Percentiles rank a stretch among this genome's conserved stretches.
Conservation (phyloP, 345 rosid genomes). For the Ceriops zippeliana region DNA sequence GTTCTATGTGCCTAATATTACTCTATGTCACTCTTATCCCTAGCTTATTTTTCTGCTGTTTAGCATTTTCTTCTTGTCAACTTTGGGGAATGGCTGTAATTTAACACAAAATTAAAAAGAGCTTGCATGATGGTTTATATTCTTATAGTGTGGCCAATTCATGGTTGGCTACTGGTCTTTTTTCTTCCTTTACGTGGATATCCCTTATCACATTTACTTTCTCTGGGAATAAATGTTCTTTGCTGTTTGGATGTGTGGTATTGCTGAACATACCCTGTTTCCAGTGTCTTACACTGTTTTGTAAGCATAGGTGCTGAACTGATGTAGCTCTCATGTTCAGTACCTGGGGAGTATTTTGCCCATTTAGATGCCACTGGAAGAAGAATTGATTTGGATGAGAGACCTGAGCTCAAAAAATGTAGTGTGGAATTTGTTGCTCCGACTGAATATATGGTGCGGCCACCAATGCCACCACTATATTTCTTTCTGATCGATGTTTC, state of each 20-base stretch:
- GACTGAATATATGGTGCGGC: constrained; percentile 99
- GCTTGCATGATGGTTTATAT: neutral
- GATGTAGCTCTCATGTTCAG: constrained; percentile 40
- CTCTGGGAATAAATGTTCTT: neutral
- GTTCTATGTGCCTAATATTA: too few species aligned
- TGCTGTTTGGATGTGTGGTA: neutral
- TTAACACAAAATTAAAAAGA: too few species aligned
- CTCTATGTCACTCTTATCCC: too few species aligned
- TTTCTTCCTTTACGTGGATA: neutral
- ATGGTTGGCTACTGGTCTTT: neutral
- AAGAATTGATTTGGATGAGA: constrained; percentile 87
- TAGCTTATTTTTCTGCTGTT: too few species aligned
- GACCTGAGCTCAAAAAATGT: constrained; percentile 93
- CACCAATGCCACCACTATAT: constrained; percentile 95
- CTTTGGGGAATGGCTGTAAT: too few species aligned
- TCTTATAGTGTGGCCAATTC: neutral
- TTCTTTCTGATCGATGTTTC: constrained; percentile 98
- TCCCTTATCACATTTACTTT: neutral
- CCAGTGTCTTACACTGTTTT: neutral
- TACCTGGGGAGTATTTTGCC: constrained; percentile 90
- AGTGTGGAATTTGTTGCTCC: constrained; percentile 98
- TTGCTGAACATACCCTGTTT: neutral
- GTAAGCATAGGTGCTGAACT: constrained; percentile 16
- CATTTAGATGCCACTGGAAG: constrained; percentile 85
- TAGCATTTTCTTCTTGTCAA: too few species aligned